Evolutionary conservation across 805 yeast genomes (phyloP).

Genomic region (Metschnikowia aberdeeniae): DNA sequence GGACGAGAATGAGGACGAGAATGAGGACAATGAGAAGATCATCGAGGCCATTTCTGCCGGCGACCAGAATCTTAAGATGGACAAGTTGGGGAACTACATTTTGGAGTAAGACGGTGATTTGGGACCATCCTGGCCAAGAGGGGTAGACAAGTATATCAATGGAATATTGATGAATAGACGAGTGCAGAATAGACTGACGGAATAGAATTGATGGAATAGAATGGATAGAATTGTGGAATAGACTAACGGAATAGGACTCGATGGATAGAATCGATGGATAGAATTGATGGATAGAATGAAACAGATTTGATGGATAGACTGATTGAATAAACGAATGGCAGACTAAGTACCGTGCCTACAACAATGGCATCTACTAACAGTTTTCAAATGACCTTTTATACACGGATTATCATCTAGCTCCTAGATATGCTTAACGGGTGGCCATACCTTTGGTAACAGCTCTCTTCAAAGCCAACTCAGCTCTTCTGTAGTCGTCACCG

Average conservation of each 20-base stretch:
- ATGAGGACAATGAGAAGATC: constrained; percentile 50
- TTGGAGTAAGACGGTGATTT: constrained; percentile 41
- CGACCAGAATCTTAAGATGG: constrained; percentile 66
- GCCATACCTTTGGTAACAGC: constrained; percentile 99
- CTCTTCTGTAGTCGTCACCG: constrained; percentile 98
- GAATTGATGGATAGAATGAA: no score
- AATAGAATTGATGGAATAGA: no score
- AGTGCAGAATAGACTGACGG: no score
- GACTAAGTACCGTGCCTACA: no score
- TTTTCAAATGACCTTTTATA: constrained; percentile 16
- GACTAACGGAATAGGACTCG: no score
- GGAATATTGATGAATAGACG: no score
- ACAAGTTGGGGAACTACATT: constrained; percentile 77
- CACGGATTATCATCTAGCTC: constrained; percentile 17
- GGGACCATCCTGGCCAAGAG: no score
- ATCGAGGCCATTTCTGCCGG: constrained; percentile 68
- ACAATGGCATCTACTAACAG: not conserved
- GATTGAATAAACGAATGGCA: no score
- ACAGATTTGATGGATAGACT: no score
- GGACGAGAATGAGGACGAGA: constrained; percentile 28
- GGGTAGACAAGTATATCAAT: no score
- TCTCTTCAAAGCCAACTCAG: constrained; percentile 98
- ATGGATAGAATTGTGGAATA: no score
- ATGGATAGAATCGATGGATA: no score
- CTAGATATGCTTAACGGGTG: constrained; percentile 66